A percentile compares a stretch with the other conserved stretches of the same genome.
These are phyloP conservation scores for Exserohilum turcica DNA, from an alignment of 2,329 filamentous ascomycete genomes.

Conservation along the genomic window DNA sequence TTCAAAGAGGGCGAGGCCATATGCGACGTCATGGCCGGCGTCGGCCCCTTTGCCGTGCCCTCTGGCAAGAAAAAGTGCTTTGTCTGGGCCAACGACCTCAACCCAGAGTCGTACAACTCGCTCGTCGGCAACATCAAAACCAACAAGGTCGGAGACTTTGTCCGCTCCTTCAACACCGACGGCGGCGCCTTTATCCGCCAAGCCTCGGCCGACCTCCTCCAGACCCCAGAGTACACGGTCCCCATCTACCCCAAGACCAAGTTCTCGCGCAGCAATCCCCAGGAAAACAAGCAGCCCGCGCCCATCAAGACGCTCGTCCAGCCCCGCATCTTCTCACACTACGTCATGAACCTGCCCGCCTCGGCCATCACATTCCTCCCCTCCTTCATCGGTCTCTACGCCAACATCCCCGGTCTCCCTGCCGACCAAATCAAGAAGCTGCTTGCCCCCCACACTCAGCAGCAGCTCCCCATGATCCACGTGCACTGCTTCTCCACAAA, in stretches of 20 bases:
- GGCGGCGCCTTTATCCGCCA: conserved; percentile 78
- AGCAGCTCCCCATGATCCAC: conserved; percentile 78
- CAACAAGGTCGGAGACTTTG: conserved; percentile 79
- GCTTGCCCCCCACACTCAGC: conserved; percentile 49
- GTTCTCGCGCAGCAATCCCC: conserved; percentile 31
- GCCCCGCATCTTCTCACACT: conserved; percentile 84
- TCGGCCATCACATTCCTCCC: conserved; percentile 83
- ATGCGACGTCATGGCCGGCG: conserved; percentile 95
- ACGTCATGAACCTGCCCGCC: conserved; percentile 96
- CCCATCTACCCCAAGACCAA: conserved; percentile 46
- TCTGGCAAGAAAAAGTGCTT: conserved; percentile 89
- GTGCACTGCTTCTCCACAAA: conserved; percentile 94
- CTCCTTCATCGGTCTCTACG: conserved; percentile 78
- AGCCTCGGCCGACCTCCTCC: conserved; percentile 64
- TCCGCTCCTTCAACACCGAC: conserved; percentile 80
- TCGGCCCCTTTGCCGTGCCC: conserved; percentile 92
- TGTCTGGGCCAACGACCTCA: conserved; percentile 96
- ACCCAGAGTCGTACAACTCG: conserved; percentile 81
- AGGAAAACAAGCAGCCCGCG: conserved; percentile 26
- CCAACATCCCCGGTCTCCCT: conserved; percentile 53
- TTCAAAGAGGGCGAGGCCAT: conserved; percentile 88
- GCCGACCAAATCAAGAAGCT: conserved; percentile 35
- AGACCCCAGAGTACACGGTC: conserved; percentile 61
- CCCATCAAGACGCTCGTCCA: conserved; percentile 54
- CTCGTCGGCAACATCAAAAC: conserved; percentile 70